Evolutionary conservation across 139 green algal species (phyloP), one percentile per base, ranked within the genome.

Genomic region (Bryopsis sp.): DNA sequence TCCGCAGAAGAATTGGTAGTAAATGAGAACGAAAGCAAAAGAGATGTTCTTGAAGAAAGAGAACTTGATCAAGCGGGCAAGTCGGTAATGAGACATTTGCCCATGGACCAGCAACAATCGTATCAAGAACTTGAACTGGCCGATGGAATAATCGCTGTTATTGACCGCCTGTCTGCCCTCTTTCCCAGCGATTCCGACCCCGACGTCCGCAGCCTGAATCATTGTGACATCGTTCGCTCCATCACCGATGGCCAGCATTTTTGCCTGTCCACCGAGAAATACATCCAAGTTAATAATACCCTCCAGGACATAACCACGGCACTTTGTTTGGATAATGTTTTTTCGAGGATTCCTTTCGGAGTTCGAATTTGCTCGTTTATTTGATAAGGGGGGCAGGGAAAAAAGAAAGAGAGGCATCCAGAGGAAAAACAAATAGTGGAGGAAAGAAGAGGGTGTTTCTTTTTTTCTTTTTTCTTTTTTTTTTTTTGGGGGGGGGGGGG

Each of bases 201-300:
- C 90, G 24, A 96, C 84, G 76, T 96, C 81, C 11, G 90, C 71
- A 15, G 61, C 61, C 28, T 73, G 80, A 43, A 90, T 88, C 90
- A 96, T 96, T 57, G 85, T 85, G 43, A 96, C 90, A 71, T 96
- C 90, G 63, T 96, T 96, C 58, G 90, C 90, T 48, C 89, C 89
- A 76, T 96, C 89, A 2, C 89, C 89, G 37, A 96, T 95, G 67
- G 74, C 79, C 48, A 96, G 82, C n/a, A n/a, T n/a, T n/a, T n/a
- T n/a, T n/a, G n/a, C n/a, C n/a, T n/a, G n/a, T n/a, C n/a, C n/a
- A n/a, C n/a, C n/a, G n/a, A n/a, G n/a, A n/a, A n/a, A n/a, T n/a
- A n/a, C n/a, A n/a, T n/a, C n/a, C n/a, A n/a, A n/a, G n/a, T n/a
- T n/a, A n/a, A n/a, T n/a, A n/a, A n/a, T n/a, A n/a, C n/a, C n/a